These are phyloP conservation scores for Pythium inflatum DNA, from an alignment of 352 stramenopile species.

Conservation along the genomic window DNA sequence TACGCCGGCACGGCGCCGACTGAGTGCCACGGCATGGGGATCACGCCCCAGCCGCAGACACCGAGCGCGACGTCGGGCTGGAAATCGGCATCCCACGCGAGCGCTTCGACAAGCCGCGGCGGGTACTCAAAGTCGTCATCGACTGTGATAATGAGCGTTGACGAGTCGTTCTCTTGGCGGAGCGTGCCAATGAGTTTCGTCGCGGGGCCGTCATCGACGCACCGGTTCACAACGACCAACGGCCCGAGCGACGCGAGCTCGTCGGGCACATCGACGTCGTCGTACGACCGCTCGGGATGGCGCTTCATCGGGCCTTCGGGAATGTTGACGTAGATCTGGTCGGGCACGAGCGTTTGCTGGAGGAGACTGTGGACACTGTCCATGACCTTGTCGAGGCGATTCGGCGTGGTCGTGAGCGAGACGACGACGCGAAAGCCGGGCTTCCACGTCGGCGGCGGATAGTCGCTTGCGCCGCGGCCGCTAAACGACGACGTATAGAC, in stretches of 20 bases:
- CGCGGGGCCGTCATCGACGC: slow-evolving; percentile 77
- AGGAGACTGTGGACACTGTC: slow-evolving; percentile 67
- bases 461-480: slow-evolving; percentile 50
- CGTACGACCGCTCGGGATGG: slow-evolving; percentile 73
- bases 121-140: slow-evolving; percentile 87
- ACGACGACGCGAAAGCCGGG: slow-evolving; percentile 79
- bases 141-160: slow-evolving; percentile 78
- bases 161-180: slow-evolving; percentile 56
- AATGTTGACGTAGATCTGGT: slow-evolving; percentile 85
- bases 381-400: slow-evolving; percentile 77
- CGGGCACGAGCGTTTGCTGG: slow-evolving; percentile 59
- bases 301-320: slow-evolving; percentile 74
- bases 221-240: slow-evolving; percentile 71
- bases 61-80: slow-evolving; percentile 66
- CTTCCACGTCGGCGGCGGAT: slow-evolving; percentile 47
- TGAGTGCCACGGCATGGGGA: slow-evolving; percentile 64
- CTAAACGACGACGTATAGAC: slow-evolving; percentile 69
- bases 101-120: slow-evolving; percentile 55
- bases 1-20: slow-evolving; percentile 82
- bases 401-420: slow-evolving; percentile 78
- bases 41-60: slow-evolving; percentile 81
- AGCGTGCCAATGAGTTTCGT: slow-evolving; percentile 78
- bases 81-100: slow-evolving; percentile 68
- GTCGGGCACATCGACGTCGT: slow-evolving; percentile 61
- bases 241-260: slow-evolving; percentile 51